A percentile compares a stretch with the other conserved stretches of the same genome.
Evolutionary conservation across 2,329 filamentous ascomycete genomes (phyloP).

Genomic region (Teratosphaeria gauchensis): DNA sequence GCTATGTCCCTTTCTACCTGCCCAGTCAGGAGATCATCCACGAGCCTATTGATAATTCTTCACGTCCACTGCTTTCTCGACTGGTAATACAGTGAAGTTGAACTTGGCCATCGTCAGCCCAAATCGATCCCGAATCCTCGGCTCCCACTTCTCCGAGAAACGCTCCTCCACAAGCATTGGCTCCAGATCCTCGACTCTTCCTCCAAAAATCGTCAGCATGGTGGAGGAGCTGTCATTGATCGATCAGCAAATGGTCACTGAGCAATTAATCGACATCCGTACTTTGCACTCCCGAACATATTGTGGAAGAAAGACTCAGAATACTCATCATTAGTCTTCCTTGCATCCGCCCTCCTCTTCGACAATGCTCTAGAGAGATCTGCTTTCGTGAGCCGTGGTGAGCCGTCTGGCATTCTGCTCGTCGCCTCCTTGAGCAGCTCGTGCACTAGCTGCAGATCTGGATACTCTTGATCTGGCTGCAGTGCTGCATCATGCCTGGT

Average conservation of each 20-base stretch:
- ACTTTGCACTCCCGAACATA: slow-evolving; percentile 31
- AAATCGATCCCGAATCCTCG: slow-evolving; percentile 27
- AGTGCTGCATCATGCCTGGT: slow-evolving; percentile 21
- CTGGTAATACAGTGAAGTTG: slow-evolving; percentile 31
- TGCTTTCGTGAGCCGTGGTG: slow-evolving; percentile 24
- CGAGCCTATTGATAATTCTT: slow-evolving; percentile 13
- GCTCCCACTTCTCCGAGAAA: slow-evolving; percentile 34
- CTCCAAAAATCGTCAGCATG: slow-evolving; percentile 34
- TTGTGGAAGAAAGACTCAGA: slow-evolving; percentile 26
- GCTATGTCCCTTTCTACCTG: neutral
- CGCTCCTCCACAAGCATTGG: slow-evolving; percentile 34
- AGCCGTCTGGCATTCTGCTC: slow-evolving; percentile 25
- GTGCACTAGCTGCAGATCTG: slow-evolving; percentile 28
- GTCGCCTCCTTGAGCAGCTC: slow-evolving; percentile 28
- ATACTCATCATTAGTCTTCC: slow-evolving; percentile 28
- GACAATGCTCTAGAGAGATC: slow-evolving; percentile 28
- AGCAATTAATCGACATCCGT: neutral
- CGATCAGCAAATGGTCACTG: neutral
- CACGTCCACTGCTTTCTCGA: slow-evolving; percentile 28
- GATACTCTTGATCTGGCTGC: slow-evolving; percentile 28
- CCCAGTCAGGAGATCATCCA: neutral
- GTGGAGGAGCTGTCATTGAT: slow-evolving; percentile 27
- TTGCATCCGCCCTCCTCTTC: slow-evolving; percentile 27
- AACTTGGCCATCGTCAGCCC: slow-evolving; percentile 35
- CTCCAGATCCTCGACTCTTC: slow-evolving; percentile 27